phyloP scores from a whole-genome alignment of 2,329 filamentous ascomycete genomes.

The Hypoxylon sp. region DNA sequence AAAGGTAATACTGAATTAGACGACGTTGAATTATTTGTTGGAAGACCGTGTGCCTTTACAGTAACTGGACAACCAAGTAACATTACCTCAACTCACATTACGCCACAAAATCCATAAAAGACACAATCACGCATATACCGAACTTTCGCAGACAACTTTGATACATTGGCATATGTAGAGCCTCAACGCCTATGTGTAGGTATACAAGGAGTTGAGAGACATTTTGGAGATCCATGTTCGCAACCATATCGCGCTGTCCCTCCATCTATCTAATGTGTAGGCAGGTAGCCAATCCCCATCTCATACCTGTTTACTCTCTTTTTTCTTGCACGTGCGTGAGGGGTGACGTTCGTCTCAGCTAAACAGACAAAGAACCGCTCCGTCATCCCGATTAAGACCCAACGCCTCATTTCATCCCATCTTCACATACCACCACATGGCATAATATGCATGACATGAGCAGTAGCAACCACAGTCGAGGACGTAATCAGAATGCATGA shows the following conservation, averaged over 20 bases:
- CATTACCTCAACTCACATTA: too few relatives aligned
- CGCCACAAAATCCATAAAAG: not conserved
- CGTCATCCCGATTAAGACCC: not conserved
- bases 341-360: not conserved
- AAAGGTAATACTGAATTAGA: too few relatives aligned
- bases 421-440: not conserved
- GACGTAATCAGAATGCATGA: not conserved
- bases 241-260: not conserved
- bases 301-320: not conserved
- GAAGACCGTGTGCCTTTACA: too few relatives aligned
- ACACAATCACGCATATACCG: not conserved
- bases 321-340: not conserved
- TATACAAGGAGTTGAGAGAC: constrained; percentile 9
- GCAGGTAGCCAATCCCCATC: not conserved
- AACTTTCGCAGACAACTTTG: not conserved
- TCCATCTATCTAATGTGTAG: not conserved
- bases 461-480: not conserved
- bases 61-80: too few relatives aligned
- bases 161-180: not conserved
- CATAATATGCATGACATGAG: not conserved
- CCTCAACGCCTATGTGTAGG: not conserved
- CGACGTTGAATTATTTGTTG: too few relatives aligned
- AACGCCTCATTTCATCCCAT: not conserved
- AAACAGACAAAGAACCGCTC: constrained; percentile 8
- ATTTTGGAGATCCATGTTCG: not conserved